Base-by-base conservation (phyloP, 331 rosid genomes). In the Saraca asoca region DNA sequence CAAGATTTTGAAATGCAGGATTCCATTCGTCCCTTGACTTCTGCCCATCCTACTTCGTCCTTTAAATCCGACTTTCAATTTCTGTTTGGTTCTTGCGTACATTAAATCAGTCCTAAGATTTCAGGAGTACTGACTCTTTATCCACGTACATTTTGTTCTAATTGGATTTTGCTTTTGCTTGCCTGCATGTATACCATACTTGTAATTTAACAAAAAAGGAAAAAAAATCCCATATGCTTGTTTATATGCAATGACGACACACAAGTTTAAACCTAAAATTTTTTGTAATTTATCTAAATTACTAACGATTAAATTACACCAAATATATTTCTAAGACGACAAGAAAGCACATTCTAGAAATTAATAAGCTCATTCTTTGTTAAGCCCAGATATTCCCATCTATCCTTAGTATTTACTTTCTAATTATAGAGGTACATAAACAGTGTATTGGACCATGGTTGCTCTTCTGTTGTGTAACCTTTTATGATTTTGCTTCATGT, bases 401-500 rank as follows among this genome's bases (percentile, higher is more conserved):
- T 50, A 49, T 15, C 13, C 0, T 11, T 45, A 39, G 48, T 52
- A 8, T 46, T 62, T 15, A 52, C 10, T 7, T 29, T 42, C 60
- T 46, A 58, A 64, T 51, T 57, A 16, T 24, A 29, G 60, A 48
- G 58, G 70, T 14, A 20, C 53, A 14, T 38, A 38, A 51, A 18
- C 19, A 46, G n/a, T 12, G 35, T 38, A 12, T 12, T 58, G 8
- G 15, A 64, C 42, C 31, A 66, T 16, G 41, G 41, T 19, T 41
- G 49, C 17, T 24, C 45, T 64, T 63, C 34, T 46, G 33, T 46
- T 46, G 59, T 64, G 44, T 14, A 58, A 7, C 15, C 0, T 38
- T 33, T 38, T 17, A 58, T 63, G 51, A 73, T 64, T 70, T 76
- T 49, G 60, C 34, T 58, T 35, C 49, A 41, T 34, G 50, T 52